Base-by-base conservation (phyloP, 805 yeast genomes). In the Myxozyma sirexii region DNA sequence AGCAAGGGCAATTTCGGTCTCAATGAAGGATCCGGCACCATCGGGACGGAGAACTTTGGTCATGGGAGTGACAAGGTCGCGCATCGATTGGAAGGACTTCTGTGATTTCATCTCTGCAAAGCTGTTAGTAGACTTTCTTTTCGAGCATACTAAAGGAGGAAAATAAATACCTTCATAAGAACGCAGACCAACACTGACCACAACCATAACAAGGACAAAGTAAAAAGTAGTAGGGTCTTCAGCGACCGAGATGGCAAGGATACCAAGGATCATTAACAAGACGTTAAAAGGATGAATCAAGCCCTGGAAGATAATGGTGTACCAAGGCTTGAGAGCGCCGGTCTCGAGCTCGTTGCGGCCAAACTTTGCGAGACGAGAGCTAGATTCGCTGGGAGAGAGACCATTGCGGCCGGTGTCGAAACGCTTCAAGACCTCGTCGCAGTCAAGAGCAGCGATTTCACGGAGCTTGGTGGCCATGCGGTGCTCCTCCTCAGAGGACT, bases 1-100 rank as follows among this genome's bases (percentile, higher is more conserved):
- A 68, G 82, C 84, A 56, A 93, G 85, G 2, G 91, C 83, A 17
- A 92, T 77, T 31, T 56, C 60, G 17, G 58, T 33, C 57, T 62
- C 66, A 37, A 55, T 35, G 43, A 50, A 49, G 23, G 47, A 50
- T 21, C 66, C 66, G 13, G 47, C 37, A 33, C 49, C 60, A 31
- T 49, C 59, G 23, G 64, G 65, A n/a, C 66, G 64, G 6, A 62
- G 21, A 21, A 62, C 60, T 45, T 54, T 56, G 15, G 64, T 60
- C 49, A 44, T 46, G 3, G 66, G 65, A 38, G 62, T 52, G 24
- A 62, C 59, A 10, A 62, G 61, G n/a, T 54, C 62, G 26, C 59
- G 58, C 66, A 62, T 62, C 12, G 64, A 60, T 50, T 60, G 42
- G 54, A 62, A 60, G 5, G 65, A 52, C 54, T 56, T 60, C 45